Base-by-base conservation (phyloP, 257 asterid genomes). In the Solanum ossicruentum region DNA sequence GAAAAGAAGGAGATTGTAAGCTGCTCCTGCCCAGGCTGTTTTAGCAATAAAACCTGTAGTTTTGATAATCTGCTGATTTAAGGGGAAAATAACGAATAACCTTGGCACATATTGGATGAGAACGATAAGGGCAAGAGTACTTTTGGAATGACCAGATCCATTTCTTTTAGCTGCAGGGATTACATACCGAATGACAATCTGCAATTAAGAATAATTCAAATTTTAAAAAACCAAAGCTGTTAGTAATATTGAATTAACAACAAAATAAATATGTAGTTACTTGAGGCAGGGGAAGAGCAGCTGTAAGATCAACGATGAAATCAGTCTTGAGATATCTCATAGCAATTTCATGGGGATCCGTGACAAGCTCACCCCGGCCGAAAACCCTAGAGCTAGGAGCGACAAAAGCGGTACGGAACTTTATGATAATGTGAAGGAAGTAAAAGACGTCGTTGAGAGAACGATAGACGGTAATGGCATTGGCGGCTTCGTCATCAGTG, bases 1-100 rank as follows among this genome's bases (percentile, higher is more conserved):
- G 93, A 80, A 97, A 12, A 96, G 98, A 82, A 97, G 97, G 83
- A 97, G 90, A 90, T 97, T 97, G 87, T 97, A 97, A 1, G 97
- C 99, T 45, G 98, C 98, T 84, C 97, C 99, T 0, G 97, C 98
- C 99, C 99, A 97, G 63, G 98, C 97, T 52, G 98, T 95, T 92
- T 93, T 93, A 57, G 99, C 98, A 45, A 97, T 94, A 79, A 95
- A 93, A 12, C 98, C 99, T 0, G 98, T 97, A 0, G 97, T 92
- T 80, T 95, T 97, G 32, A 94, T 95, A 41, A 97, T 97, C 87
- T 92, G 88, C 73, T 86, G 90, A 86, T 95, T 97, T 71, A 95
- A 82, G 4, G 98, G 99, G 23, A 97, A 85, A 51, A 93, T 97
- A 83, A 97, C 97, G 20, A 94, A 94, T 66, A 95, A 66, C 39